Conservation (phyloP, 306 rosid genomes). For the Medicago lupulina region DNA sequence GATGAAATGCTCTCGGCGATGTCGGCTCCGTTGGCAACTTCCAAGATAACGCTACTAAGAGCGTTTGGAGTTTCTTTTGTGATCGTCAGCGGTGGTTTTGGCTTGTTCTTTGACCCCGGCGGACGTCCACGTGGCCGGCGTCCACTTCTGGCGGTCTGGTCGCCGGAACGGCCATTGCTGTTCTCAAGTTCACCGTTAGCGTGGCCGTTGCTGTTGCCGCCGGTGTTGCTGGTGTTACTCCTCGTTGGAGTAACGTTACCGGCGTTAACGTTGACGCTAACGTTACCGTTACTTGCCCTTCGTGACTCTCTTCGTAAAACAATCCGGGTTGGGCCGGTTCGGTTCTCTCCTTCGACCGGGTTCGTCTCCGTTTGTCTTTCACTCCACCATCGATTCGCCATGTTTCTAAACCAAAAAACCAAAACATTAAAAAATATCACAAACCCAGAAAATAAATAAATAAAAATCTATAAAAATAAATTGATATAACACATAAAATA, state of each 20-base stretch:
- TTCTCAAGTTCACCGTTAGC: conserved; percentile 44
- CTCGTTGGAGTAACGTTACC: conserved; percentile 49
- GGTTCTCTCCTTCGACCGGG: conserved; percentile 24
- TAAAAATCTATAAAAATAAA: not conserved
- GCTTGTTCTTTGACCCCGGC: conserved; percentile 83
- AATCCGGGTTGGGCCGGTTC: conserved; percentile 7
- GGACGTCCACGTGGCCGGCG: conserved; percentile 88
- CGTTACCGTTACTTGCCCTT: conserved; percentile 38
- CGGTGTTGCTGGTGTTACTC: conserved; percentile 35
- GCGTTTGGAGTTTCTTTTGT: conserved; percentile 80
- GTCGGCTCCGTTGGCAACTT: conserved; percentile 72
- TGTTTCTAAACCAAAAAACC: conserved; percentile 9
- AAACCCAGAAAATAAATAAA: not conserved
- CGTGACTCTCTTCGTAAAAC: conserved; percentile 42
- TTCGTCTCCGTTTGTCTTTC: conserved; percentile 60
- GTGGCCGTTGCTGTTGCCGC: conserved; percentile 32
- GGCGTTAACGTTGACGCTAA: conserved; percentile 41
- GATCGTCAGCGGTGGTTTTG: conserved; percentile 71
- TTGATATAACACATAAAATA: not conserved
- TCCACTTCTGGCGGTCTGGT: not conserved
- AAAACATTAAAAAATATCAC: not conserved
- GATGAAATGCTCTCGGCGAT: conserved; percentile 62
- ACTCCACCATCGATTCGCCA: conserved; percentile 92
- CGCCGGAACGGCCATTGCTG: conserved; percentile 37
- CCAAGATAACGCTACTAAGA: conserved; percentile 76